Conservation (phyloP, 2,329 filamentous ascomycete genomes). For the Diaporthe citriasiana region DNA sequence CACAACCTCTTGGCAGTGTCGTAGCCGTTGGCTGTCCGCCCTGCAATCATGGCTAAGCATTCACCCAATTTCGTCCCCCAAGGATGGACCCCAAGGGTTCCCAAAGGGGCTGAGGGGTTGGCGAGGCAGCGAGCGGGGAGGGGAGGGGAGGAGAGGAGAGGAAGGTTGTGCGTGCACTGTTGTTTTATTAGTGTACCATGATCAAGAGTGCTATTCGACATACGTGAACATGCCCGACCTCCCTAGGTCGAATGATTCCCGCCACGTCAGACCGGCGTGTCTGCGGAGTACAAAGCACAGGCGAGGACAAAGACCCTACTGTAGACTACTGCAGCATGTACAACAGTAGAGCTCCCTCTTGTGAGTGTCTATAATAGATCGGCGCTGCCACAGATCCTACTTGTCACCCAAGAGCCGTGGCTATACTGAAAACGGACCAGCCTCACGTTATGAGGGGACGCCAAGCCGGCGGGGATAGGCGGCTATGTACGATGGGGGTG, state of each 20-base stretch:
- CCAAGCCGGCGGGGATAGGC: slow-evolving; percentile 32
- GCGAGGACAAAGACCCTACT: neutral
- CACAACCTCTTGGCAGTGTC: neutral
- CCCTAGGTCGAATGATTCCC: neutral
- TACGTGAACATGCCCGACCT: slow-evolving; percentile 1
- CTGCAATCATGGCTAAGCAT: neutral
- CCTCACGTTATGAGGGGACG: neutral
- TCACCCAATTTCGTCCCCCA: neutral
- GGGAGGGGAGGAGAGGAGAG: neutral
- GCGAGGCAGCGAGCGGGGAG: neutral
- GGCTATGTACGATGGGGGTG: slow-evolving; percentile 1
- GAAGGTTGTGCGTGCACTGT: neutral
- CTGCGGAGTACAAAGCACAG: slow-evolving; percentile 2
- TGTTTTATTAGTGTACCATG: too few relatives aligned
- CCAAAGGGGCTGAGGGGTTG: neutral
- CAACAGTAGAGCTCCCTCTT: neutral
- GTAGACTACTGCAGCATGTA: neutral
- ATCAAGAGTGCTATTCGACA: too few relatives aligned
- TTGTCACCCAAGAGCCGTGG: neutral
- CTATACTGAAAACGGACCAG: slow-evolving; percentile 9
- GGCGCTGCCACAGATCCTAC: neutral
- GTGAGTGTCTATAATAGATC: neutral
- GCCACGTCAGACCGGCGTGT: slow-evolving; percentile 30
- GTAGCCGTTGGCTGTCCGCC: neutral
- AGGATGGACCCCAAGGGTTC: too few relatives aligned